Percentiles rank a stretch among this genome's conserved stretches.
Conservation (phyloP, 495 filamentous ascomycete species). For the Penicillium riverlandense region DNA sequence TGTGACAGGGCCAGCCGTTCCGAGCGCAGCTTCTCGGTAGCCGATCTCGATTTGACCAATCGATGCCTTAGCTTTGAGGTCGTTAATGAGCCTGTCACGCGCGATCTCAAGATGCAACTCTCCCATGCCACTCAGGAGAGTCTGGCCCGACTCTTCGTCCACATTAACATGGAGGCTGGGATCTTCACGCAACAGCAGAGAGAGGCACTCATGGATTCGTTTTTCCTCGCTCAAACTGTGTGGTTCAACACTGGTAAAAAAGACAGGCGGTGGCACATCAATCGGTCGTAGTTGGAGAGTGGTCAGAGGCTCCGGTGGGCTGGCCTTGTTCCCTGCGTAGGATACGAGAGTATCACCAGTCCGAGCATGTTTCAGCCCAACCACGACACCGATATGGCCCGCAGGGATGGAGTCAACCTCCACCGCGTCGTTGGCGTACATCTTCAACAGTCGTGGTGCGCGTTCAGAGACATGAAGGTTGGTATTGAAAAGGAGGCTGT, state of each 20-base stretch:
- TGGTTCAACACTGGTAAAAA: constrained; percentile 90
- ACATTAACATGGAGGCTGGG: constrained; percentile 80
- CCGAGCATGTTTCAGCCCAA: constrained; percentile 79
- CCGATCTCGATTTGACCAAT: constrained; percentile 96
- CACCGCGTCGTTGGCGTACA: constrained; percentile 84
- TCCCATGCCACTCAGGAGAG: constrained; percentile 91
- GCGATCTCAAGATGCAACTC: constrained; percentile 97
- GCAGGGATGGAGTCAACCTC: constrained; percentile 72
- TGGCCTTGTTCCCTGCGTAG: constrained; percentile 54
- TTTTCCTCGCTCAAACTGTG: constrained; percentile 72
- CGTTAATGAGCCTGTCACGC: constrained; percentile 74
- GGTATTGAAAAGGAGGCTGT: constrained; percentile 77
- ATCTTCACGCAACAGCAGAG: constrained; percentile 79
- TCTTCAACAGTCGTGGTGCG: constrained; percentile 74
- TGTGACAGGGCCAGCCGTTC: constrained; percentile 43
- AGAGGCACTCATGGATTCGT: constrained; percentile 65
- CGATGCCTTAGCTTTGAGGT: constrained; percentile 80
- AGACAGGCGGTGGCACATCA: constrained; percentile 85
- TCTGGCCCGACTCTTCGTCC: constrained; percentile 89
- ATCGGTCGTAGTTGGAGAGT: constrained; percentile 82
- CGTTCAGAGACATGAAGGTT: constrained; percentile 76
- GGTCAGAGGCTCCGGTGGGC: constrained; percentile 61
- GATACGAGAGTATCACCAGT: constrained; percentile 90
- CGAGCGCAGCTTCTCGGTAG: constrained; percentile 73
- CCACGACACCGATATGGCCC: constrained; percentile 95